Percentiles rank a stretch among this genome's conserved stretches.
These are phyloP conservation scores for Yarrowia sp. DNA, from an alignment of 805 yeast species.

Conservation along the genomic window DNA sequence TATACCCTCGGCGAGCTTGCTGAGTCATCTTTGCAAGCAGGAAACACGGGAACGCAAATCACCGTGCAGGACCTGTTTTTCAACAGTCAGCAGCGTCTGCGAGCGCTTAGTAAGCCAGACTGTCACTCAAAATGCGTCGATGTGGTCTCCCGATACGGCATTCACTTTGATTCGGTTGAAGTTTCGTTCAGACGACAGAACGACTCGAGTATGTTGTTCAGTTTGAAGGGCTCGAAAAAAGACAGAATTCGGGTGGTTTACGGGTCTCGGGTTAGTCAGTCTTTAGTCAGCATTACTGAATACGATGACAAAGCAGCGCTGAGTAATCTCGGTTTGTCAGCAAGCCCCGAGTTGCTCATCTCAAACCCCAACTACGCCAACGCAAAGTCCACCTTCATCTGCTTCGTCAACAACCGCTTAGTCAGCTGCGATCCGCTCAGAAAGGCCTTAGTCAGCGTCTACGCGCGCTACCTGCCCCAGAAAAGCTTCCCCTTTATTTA, in stretches of 20 bases:
- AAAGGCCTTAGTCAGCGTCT: conserved; percentile 63
- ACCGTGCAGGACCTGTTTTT: conserved; percentile 85
- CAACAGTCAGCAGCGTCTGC: conserved; percentile 75
- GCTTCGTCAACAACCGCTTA: conserved; percentile 82
- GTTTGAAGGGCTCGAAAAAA: conserved; percentile 48
- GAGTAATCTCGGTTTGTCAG: background rate
- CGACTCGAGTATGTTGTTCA: conserved; percentile 60
- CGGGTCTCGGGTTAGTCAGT: conserved; percentile 61
- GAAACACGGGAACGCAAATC: conserved; percentile 81
- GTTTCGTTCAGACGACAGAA: conserved; percentile 75
- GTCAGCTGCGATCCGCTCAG: conserved; percentile 79
- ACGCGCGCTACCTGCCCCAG: conserved; percentile 68
- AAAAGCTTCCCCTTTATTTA: conserved; percentile 78
- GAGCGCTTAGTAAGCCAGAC: conserved; percentile 62
- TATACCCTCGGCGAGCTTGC: conserved; percentile 65
- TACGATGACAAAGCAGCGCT: background rate
- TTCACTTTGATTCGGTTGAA: conserved; percentile 67
- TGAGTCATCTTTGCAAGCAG: conserved; percentile 75
- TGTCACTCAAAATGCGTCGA: conserved; percentile 78
- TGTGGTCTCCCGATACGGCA: conserved; percentile 77
- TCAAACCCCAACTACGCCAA: conserved; percentile 69
- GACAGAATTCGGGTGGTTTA: conserved; percentile 74
- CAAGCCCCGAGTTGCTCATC: conserved; percentile 41
- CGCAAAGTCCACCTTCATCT: conserved; percentile 66
- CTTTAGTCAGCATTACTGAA: conserved; percentile 42